These are phyloP conservation scores for Phialophora chinensis DNA, from an alignment of 2,329 filamentous ascomycete genomes.

Conservation along the genomic window DNA sequence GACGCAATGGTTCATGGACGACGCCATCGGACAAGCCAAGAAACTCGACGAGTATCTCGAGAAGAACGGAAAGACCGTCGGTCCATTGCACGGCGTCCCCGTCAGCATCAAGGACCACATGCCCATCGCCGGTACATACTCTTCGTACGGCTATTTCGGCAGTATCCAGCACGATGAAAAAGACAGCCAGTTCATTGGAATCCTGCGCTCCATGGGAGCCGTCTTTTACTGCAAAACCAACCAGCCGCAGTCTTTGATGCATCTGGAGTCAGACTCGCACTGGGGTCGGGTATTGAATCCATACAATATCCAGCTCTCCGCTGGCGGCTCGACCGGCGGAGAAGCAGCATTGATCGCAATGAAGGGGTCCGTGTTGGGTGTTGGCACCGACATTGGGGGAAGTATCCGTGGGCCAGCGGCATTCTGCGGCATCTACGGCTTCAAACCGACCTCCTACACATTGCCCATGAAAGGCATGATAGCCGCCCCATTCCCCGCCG, in stretches of 20 bases:
- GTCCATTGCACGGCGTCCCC: conserved; percentile 68
- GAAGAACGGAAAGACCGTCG: conserved; percentile 52
- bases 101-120: conserved; percentile 60
- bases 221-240: conserved; percentile 45
- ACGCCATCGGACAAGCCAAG: conserved; percentile 56
- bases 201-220: conserved; percentile 42
- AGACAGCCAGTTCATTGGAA: conserved; percentile 28
- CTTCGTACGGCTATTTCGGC: conserved; percentile 22
- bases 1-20: conserved; percentile 59
- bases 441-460: conserved; percentile 50
- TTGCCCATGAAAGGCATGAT: conserved; percentile 44
- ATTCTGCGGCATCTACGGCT: conserved; percentile 49
- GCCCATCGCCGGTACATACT: conserved; percentile 40
- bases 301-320: conserved; percentile 57
- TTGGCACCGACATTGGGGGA: conserved; percentile 60
- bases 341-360: conserved; percentile 63
- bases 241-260: conserved; percentile 44
- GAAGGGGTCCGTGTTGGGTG: conserved; percentile 59
- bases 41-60: conserved; percentile 54
- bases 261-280: conserved; percentile 44
- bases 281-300: conserved; percentile 58
- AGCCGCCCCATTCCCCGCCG: conserved; percentile 20
- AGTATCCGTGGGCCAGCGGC: conserved; percentile 50
- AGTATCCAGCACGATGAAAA: conserved; percentile 26
- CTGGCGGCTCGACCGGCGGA: conserved; percentile 63